Evolutionary conservation across 2,329 filamentous ascomycete species (phyloP).

Genomic region (Phialophora expanda): DNA sequence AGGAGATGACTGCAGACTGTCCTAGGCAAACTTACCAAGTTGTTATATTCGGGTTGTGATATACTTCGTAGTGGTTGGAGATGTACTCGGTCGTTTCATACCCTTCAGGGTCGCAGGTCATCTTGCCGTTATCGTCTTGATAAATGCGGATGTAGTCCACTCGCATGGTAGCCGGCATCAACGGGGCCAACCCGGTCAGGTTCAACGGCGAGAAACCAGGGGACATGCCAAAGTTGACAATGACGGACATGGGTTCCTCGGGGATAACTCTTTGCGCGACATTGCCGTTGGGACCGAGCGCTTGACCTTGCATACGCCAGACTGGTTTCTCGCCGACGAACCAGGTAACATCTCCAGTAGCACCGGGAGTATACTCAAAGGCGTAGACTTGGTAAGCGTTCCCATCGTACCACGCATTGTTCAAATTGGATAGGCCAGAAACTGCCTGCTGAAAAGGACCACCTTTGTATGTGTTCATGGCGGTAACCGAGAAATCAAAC

Average conservation of each 20-base stretch:
- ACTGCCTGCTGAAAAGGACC: slow-evolving; percentile 68
- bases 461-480: slow-evolving; percentile 66
- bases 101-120: slow-evolving; percentile 71
- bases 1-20: not conserved
- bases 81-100: slow-evolving; percentile 73
- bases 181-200: slow-evolving; percentile 58
- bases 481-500: slow-evolving; percentile 63
- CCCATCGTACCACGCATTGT: slow-evolving; percentile 70
- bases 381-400: slow-evolving; percentile 67
- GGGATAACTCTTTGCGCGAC: slow-evolving; percentile 69
- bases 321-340: slow-evolving; percentile 67
- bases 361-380: slow-evolving; percentile 68
- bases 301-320: slow-evolving; percentile 65
- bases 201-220: slow-evolving; percentile 68
- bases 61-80: slow-evolving; percentile 63
- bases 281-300: slow-evolving; percentile 72
- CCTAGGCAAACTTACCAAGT: slow-evolving; percentile 58
- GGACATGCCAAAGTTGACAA: slow-evolving; percentile 74
- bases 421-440: slow-evolving; percentile 65
- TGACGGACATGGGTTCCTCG: slow-evolving; percentile 69
- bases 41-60: slow-evolving; percentile 68
- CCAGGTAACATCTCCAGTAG: slow-evolving; percentile 68
- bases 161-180: slow-evolving; percentile 69
- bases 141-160: slow-evolving; percentile 75
- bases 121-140: slow-evolving; percentile 63